Percentiles rank a stretch among this genome's conserved stretches.
These are phyloP conservation scores for Sarcodon aspratus DNA, from an alignment of 768 basidiomycete species.

Conservation along the genomic window DNA sequence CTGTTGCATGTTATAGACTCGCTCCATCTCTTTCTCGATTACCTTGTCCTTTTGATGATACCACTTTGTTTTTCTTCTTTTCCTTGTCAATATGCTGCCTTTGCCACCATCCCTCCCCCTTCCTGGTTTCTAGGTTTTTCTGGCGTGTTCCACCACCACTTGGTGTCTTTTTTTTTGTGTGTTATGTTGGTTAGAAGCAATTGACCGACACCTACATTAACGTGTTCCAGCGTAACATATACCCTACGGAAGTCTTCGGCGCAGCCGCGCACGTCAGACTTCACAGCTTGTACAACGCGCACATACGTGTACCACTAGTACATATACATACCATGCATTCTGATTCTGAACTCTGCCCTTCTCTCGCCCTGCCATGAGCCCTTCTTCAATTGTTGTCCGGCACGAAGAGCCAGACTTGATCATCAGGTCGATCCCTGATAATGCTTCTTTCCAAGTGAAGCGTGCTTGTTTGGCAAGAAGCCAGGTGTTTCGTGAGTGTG, in stretches of 20 bases:
- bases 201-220: too few relatives aligned
- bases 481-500: constrained; percentile 49
- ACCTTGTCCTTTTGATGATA: constrained; percentile 67
- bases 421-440: constrained; percentile 44
- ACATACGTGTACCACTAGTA: constrained; percentile 2
- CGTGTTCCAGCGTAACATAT: neutral
- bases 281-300: neutral
- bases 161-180: too few relatives aligned
- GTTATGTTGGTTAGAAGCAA: too few relatives aligned
- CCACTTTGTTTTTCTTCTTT: constrained; percentile 38
- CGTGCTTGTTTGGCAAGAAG: constrained; percentile 37
- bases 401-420: constrained; percentile 43
- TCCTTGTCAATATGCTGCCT: constrained; percentile 15
- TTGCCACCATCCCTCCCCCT: neutral
- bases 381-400: constrained; percentile 15
- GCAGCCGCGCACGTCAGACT: neutral
- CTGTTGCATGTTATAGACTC: constrained; percentile 56
- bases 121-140: too few relatives aligned
- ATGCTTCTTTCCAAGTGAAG: constrained; percentile 35
- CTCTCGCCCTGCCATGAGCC: neutral
- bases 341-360: neutral
- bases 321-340: neutral
- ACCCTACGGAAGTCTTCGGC: neutral
- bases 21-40: constrained; percentile 32
- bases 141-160: too few relatives aligned